phyloP scores from a whole-genome alignment of 257 asterid genomes.

The Cynanchum wilfordii region DNA sequence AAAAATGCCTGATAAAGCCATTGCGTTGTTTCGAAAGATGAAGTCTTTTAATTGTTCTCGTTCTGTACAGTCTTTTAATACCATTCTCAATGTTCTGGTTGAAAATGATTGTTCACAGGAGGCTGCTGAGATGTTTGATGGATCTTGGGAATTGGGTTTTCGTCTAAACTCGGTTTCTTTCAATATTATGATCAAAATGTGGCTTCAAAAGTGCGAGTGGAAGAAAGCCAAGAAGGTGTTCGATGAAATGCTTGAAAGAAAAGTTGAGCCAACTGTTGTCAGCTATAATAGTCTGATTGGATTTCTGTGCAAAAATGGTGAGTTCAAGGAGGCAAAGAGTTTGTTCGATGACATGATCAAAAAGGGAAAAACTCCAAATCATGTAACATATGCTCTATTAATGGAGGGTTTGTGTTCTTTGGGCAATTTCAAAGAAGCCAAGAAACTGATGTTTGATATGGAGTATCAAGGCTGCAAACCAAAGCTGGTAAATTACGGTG shows the following conservation, averaged over 20 bases:
- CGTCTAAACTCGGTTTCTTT: conserved; percentile 60
- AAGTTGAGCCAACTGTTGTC: conserved; percentile 59
- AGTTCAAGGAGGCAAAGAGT: conserved; percentile 43
- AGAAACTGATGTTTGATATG: conserved; percentile 88
- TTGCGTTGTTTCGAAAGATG: conserved; percentile 49
- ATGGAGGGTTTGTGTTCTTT: conserved; percentile 70
- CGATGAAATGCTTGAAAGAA: conserved; percentile 84
- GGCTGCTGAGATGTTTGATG: conserved; percentile 47
- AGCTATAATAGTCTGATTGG: conserved; percentile 75
- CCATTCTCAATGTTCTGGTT: conserved; percentile 61
- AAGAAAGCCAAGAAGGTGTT: conserved; percentile 56
- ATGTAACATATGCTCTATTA: conserved; percentile 60
- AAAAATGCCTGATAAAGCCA: conserved; percentile 42
- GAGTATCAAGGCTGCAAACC: conserved; percentile 80
- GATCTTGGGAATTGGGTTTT: conserved; percentile 51
- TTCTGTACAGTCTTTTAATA: conserved; percentile 60
- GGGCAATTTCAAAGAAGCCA: conserved; percentile 61
- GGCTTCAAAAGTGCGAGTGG: conserved; percentile 55
- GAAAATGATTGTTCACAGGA: conserved; percentile 32
- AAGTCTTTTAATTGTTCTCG: conserved; percentile 60
- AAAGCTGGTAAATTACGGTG: conserved; percentile 59
- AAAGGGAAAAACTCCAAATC: conserved; percentile 53
- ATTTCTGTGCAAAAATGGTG: conserved; percentile 61
- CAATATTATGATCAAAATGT: conserved; percentile 71
- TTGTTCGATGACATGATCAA: conserved; percentile 68